Evolutionary conservation across 2,329 filamentous ascomycete genomes (phyloP).

Genomic region (Hymenotorrendiella dingleyae): DNA sequence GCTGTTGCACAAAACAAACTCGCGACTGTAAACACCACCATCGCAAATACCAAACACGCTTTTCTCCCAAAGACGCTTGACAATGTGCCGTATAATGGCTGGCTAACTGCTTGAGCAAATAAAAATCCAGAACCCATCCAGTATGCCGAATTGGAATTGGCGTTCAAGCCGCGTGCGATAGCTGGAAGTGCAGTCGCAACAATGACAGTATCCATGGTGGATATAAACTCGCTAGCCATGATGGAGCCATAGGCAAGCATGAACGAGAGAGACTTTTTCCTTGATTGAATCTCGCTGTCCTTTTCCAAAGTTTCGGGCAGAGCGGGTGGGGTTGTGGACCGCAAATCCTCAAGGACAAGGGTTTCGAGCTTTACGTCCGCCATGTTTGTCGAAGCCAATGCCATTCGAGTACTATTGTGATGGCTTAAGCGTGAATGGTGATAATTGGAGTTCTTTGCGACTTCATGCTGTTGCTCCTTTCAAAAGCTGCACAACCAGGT

Average conservation of each 20-base stretch:
- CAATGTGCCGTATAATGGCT: slow-evolving; percentile 15
- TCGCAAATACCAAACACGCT: slow-evolving; percentile 8
- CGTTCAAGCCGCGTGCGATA: slow-evolving; percentile 11
- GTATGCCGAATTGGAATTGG: slow-evolving; percentile 13
- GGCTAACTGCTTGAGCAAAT: slow-evolving; percentile 12
- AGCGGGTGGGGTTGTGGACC: no score
- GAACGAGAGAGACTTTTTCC: slow-evolving; percentile 9
- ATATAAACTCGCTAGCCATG: slow-evolving; percentile 11
- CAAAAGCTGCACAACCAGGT: no score
- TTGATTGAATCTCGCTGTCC: background rate
- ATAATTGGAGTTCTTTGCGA: no score
- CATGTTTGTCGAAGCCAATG: no score
- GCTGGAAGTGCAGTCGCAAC: slow-evolving; percentile 14
- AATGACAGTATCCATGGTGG: slow-evolving; percentile 14
- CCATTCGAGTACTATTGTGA: no score
- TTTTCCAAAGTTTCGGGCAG: no score
- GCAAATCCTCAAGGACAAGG: no score
- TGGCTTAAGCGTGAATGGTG: no score
- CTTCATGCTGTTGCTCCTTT: no score
- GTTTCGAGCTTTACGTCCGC: no score
- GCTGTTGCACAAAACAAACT: slow-evolving; percentile 14
- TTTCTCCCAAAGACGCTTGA: slow-evolving; percentile 13
- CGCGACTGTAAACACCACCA: slow-evolving; percentile 12
- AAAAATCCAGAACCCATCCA: slow-evolving; percentile 17
- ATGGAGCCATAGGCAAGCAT: slow-evolving; percentile 12